Conservation (phyloP, 2,329 filamentous ascomycete genomes). For the Beauveria rudraprayagi region DNA sequence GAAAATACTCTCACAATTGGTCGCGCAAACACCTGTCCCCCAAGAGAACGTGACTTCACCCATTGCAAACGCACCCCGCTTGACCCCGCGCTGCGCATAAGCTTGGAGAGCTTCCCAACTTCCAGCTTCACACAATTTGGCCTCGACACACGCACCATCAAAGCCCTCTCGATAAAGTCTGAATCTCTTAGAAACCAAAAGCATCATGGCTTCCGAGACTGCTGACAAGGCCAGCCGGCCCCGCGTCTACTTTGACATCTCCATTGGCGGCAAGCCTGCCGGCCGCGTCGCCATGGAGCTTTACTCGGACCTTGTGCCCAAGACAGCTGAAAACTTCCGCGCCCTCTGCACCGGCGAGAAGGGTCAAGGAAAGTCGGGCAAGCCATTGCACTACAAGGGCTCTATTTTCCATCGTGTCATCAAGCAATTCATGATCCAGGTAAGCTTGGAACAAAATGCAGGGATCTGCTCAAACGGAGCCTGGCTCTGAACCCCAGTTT, state of each 20-base stretch:
- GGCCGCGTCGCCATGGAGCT: constrained; percentile 86
- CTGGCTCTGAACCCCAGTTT: neutral
- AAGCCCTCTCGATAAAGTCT: neutral
- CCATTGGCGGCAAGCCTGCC: constrained; percentile 63
- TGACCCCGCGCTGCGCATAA: neutral
- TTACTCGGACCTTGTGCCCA: constrained; percentile 69
- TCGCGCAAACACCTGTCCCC: neutral
- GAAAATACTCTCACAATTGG: neutral
- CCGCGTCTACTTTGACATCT: constrained; percentile 90
- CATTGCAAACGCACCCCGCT: constrained; percentile 2
- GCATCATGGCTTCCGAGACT: constrained; percentile 32
- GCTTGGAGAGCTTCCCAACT: neutral
- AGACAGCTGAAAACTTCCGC: constrained; percentile 95
- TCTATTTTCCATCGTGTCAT: constrained; percentile 93
- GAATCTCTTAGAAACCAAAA: neutral
- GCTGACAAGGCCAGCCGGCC: constrained; percentile 50
- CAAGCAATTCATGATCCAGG: constrained; percentile 90
- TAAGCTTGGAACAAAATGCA: constrained; percentile 4
- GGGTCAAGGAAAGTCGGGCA: constrained; percentile 70
- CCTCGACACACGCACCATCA: neutral
- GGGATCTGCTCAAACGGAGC: neutral
- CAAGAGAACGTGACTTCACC: neutral
- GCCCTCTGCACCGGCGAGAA: constrained; percentile 93
- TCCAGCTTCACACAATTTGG: neutral
- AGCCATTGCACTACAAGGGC: constrained; percentile 87